Conservation (phyloP, 2,329 filamentous ascomycete species). For the Blastomyces gilchristii region DNA sequence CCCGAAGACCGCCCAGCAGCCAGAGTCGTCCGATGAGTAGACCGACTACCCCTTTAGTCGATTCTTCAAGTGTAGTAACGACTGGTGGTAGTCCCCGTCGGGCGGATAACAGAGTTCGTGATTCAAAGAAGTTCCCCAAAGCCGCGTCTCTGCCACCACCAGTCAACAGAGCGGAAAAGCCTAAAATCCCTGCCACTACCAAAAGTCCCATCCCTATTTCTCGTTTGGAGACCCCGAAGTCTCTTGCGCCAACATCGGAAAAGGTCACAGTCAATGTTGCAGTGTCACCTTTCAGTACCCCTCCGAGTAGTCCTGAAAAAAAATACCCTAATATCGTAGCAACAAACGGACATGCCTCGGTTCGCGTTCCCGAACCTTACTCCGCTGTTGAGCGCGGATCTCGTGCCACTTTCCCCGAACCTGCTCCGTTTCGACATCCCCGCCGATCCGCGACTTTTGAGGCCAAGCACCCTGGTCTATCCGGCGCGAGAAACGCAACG, state of each 20-base stretch:
- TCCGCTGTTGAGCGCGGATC: slow-evolving; percentile 6
- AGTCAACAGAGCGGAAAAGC: slow-evolving; percentile 71
- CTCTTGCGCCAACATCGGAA: slow-evolving; percentile 23
- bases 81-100: slow-evolving; percentile 15
- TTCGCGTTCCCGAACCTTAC: slow-evolving; percentile 2
- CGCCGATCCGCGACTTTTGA: slow-evolving; percentile 15
- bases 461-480: slow-evolving; percentile 19
- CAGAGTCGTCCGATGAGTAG: slow-evolving; percentile 17
- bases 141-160: slow-evolving; percentile 53
- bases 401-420: background rate
- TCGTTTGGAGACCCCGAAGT: slow-evolving; percentile 22
- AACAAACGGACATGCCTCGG: slow-evolving; percentile 4
- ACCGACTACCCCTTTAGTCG: slow-evolving; percentile 26
- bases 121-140: slow-evolving; percentile 25
- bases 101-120: slow-evolving; percentile 14
- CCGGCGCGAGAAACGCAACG: slow-evolving; percentile 24
- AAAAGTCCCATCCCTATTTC: slow-evolving; percentile 33
- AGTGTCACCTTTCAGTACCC: slow-evolving; percentile 76
- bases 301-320: slow-evolving; percentile 62
- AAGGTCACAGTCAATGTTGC: slow-evolving; percentile 33
- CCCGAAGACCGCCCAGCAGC: slow-evolving; percentile 4
- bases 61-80: slow-evolving; percentile 44
- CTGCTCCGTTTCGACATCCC: slow-evolving; percentile 3
- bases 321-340: slow-evolving; percentile 17
- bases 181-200: slow-evolving; percentile 44